Conservation (phyloP, 225 moss, liverwort and hornwort genomes). For the Physcomitrellopsis africana region DNA sequence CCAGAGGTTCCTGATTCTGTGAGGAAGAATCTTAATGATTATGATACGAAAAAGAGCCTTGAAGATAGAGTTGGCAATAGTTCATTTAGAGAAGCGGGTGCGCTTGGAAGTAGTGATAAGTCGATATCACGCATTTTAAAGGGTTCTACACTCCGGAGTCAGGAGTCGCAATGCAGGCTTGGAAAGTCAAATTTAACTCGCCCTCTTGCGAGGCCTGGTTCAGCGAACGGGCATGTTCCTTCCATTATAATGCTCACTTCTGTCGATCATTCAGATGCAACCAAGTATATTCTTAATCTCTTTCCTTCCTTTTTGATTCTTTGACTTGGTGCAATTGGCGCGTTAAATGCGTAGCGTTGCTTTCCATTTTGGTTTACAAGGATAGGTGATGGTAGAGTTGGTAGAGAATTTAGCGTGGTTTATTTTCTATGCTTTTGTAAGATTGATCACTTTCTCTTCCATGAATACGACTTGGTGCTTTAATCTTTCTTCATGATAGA, state of each 20-base stretch:
- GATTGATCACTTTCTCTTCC: too few relatives aligned
- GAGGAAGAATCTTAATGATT: slow-evolving; percentile 42
- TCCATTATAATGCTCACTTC: slow-evolving; percentile 67
- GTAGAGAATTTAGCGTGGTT: too few relatives aligned
- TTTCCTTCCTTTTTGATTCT: background rate
- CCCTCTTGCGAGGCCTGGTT: slow-evolving; percentile 43
- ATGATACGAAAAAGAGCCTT: slow-evolving; percentile 27
- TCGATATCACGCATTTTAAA: slow-evolving; percentile 13
- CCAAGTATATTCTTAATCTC: slow-evolving; percentile 33
- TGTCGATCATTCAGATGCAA: slow-evolving; percentile 68
- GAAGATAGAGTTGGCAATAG: slow-evolving; percentile 10
- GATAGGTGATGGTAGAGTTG: background rate
- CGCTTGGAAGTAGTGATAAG: slow-evolving; percentile 21
- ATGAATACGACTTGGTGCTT: background rate
- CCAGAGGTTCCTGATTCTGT: slow-evolving; percentile 66
- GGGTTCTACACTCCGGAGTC: slow-evolving; percentile 19
- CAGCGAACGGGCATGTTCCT: slow-evolving; percentile 48
- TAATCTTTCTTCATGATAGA: background rate
- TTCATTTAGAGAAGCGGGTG: slow-evolving; percentile 24
- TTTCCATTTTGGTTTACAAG: background rate
- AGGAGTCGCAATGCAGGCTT: slow-evolving; percentile 28
- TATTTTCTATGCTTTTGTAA: too few relatives aligned
- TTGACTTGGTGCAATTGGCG: slow-evolving; percentile 12
- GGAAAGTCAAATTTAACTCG: slow-evolving; percentile 28
- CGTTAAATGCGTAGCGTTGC: background rate